Percentiles rank a stretch among this genome's conserved stretches.
Conservation (phyloP, 257 asterid genomes). For the Solanum chaucha region DNA sequence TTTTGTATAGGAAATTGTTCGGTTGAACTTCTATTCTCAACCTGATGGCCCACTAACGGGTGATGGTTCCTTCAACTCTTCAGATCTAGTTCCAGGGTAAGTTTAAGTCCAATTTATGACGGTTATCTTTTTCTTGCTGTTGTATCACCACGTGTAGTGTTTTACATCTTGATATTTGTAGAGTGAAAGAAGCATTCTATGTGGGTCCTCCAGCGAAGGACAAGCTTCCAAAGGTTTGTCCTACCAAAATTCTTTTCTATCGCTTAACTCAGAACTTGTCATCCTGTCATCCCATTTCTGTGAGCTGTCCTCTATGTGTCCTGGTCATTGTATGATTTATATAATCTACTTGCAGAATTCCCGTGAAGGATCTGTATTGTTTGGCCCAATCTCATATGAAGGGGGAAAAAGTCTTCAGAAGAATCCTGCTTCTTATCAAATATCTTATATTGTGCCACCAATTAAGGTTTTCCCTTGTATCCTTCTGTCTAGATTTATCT, state of each 20-base stretch:
- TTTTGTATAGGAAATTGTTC: constrained; percentile 44
- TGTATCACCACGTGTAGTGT: background rate
- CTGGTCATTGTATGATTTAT: background rate
- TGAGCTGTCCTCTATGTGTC: background rate
- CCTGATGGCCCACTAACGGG: constrained; percentile 94
- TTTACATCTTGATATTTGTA: constrained; percentile 19
- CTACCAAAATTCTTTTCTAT: background rate
- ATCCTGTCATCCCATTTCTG: background rate
- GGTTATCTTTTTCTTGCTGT: background rate
- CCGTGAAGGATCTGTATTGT: constrained; percentile 71
- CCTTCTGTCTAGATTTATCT: constrained; percentile 10
- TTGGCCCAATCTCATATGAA: constrained; percentile 69
- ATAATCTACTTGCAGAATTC: constrained; percentile 44
- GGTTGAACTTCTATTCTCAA: constrained; percentile 69
- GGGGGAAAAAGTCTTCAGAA: constrained; percentile 54
- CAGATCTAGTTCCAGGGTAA: constrained; percentile 85
- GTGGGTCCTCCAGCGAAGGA: constrained; percentile 86
- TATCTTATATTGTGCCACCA: constrained; percentile 78
- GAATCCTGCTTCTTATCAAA: constrained; percentile 54
- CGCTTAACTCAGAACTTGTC: background rate
- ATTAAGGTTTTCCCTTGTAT: constrained; percentile 40
- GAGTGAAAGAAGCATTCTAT: constrained; percentile 80
- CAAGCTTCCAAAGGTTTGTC: constrained; percentile 84
- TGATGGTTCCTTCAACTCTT: constrained; percentile 61
- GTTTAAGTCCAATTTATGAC: background rate